These are phyloP conservation scores for Capronia epimyces DNA, from an alignment of 2,329 filamentous ascomycete species.

Conservation along the genomic window DNA sequence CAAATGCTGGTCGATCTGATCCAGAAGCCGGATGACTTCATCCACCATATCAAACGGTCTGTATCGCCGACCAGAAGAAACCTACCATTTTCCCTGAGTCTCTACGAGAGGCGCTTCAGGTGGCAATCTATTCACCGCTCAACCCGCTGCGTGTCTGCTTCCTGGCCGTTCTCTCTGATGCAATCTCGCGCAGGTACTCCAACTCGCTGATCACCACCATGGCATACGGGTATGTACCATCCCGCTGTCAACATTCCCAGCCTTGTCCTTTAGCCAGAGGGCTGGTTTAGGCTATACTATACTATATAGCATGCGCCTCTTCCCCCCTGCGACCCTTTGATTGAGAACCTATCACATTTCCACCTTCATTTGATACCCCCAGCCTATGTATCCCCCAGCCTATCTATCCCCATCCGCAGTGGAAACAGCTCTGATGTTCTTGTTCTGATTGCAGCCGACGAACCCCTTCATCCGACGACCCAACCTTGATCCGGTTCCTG, in stretches of 20 bases:
- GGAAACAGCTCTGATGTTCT: no score
- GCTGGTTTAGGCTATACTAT: no score
- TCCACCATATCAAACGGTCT: conserved; percentile 36
- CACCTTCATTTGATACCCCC: no score
- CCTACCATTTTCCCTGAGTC: conserved; percentile 70
- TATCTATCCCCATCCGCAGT: no score
- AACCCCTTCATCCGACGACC: conserved; percentile 38
- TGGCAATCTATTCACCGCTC: conserved; percentile 77
- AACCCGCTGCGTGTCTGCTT: conserved; percentile 95
- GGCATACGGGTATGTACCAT: conserved; percentile 44
- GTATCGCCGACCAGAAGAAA: conserved; percentile 42
- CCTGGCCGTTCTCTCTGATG: no score
- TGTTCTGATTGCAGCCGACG: no score
- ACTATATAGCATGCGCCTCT: no score
- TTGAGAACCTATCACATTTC: no score
- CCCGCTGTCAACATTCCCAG: not conserved
- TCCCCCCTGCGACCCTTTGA: no score
- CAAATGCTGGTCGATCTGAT: conserved; percentile 49
- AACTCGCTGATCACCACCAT: conserved; percentile 48
- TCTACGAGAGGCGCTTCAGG: conserved; percentile 66
- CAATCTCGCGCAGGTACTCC: conserved; percentile 46
- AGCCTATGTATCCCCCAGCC: no score
- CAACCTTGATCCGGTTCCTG: conserved; percentile 41
- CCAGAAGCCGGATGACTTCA: conserved; percentile 39
- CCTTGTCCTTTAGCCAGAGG: no score